phyloP scores from a whole-genome alignment of 306 rosid genomes.

The Lathyrus sativus region DNA sequence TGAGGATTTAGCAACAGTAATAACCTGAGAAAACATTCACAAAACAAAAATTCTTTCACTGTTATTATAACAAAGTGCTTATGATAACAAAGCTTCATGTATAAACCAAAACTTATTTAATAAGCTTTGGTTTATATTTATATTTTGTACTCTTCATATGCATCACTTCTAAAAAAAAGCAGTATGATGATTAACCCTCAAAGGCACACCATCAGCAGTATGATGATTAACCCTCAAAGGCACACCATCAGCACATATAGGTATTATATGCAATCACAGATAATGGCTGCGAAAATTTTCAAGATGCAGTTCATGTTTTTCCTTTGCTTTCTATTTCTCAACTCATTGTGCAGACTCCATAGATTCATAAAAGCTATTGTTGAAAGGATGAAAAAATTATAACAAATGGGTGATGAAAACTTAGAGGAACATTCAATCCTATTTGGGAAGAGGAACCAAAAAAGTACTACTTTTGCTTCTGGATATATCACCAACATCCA shows the following conservation, averaged over 20 bases:
- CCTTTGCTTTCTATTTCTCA: slow-evolving; percentile 37
- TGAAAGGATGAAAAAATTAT: slow-evolving; percentile 23
- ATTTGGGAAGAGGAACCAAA: slow-evolving; percentile 30
- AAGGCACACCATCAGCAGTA: too few relatives aligned
- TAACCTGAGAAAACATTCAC: slow-evolving; percentile 68
- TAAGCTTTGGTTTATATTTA: too few relatives aligned
- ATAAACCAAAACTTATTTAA: too few relatives aligned
- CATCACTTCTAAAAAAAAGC: too few relatives aligned
- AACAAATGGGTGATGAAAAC: slow-evolving; percentile 42
- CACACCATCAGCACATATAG: too few relatives aligned
- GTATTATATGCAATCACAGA: background rate
- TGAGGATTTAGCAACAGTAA: slow-evolving; percentile 99
- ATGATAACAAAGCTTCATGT: background rate
- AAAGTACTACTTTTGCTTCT: slow-evolving; percentile 27
- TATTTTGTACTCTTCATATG: too few relatives aligned
- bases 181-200: too few relatives aligned
- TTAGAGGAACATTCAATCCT: slow-evolving; percentile 32
- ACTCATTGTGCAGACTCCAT: slow-evolving; percentile 30
- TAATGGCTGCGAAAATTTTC: background rate
- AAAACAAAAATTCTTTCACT: slow-evolving; percentile 25
- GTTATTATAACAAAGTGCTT: slow-evolving; percentile 35
- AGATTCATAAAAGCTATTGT: slow-evolving; percentile 2
- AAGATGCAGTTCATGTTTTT: slow-evolving; percentile 33
- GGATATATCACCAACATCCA: slow-evolving; percentile 20
- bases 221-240: too few relatives aligned